Percentiles rank a stretch among this genome's conserved stretches.
phyloP scores from a whole-genome alignment of 306 rosid genomes.

The Acacia melanoxylon region DNA sequence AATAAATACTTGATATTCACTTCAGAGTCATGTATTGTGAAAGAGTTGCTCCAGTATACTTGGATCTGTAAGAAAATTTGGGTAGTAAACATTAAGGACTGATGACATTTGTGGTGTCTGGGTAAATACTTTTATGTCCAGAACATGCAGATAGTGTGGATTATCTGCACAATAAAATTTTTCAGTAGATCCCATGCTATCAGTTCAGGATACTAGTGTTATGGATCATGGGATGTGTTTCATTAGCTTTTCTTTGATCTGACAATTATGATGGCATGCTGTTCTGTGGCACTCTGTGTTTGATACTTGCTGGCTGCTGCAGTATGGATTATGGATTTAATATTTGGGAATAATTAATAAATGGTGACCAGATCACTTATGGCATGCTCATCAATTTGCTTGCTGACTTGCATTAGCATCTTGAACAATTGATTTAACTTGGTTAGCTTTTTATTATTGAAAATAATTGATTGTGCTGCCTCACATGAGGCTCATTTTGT shows the following conservation, averaged over 20 bases:
- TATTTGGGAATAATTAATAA: neutral
- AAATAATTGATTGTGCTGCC: neutral
- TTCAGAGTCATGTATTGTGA: constrained; percentile 5
- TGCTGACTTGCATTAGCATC: neutral
- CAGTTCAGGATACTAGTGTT: neutral
- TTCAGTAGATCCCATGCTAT: neutral
- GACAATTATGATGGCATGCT: neutral
- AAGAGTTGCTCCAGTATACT: neutral
- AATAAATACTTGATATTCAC: neutral
- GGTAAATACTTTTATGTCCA: neutral
- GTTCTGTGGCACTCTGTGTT: neutral
- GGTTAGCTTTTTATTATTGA: neutral
- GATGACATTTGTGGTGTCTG: neutral
- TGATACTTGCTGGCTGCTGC: neutral
- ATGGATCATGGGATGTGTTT: neutral
- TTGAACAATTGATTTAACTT: constrained; percentile 3
- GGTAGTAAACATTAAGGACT: neutral
- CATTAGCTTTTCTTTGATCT: constrained; percentile 1
- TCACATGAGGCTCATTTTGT: constrained; percentile 6
- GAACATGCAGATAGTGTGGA: neutral
- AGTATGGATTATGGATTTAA: neutral
- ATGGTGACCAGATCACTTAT: neutral
- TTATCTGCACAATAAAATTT: neutral
- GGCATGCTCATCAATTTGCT: neutral
- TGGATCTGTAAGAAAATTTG: neutral